Evolutionary conservation across 2,329 filamentous ascomycete genomes (phyloP).

Genomic region (Fusarium coffeatum): DNA sequence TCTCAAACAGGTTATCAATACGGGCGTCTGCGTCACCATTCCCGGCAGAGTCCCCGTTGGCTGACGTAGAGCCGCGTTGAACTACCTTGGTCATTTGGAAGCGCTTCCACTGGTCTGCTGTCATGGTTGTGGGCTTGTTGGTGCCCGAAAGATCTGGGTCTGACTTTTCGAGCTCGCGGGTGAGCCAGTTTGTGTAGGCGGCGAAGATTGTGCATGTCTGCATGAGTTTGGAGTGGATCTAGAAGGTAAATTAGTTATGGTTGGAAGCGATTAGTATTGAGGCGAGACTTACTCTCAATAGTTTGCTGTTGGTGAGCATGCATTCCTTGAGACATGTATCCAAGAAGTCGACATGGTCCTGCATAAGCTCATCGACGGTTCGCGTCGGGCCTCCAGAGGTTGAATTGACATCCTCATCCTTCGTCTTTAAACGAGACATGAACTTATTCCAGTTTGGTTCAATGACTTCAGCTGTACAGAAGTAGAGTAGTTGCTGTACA

Average conservation of each 20-base stretch:
- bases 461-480: slow-evolving; percentile 96
- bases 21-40: slow-evolving; percentile 55
- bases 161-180: slow-evolving; percentile 83
- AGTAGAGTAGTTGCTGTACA: slow-evolving; percentile 95
- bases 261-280: neutral
- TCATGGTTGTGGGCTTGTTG: slow-evolving; percentile 70
- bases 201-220: slow-evolving; percentile 96
- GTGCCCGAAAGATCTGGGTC: slow-evolving; percentile 79
- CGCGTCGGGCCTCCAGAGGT: slow-evolving; percentile 58
- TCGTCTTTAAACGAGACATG: slow-evolving; percentile 83
- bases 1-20: slow-evolving; percentile 84
- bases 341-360: slow-evolving; percentile 97
- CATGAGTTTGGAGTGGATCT: slow-evolving; percentile 98
- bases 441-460: slow-evolving; percentile 97
- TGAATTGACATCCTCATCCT: slow-evolving; percentile 56
- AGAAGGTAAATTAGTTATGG: slow-evolving; percentile 22
- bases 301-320: slow-evolving; percentile 97
- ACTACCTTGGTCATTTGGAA: slow-evolving; percentile 64
- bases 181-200: slow-evolving; percentile 86
- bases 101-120: slow-evolving; percentile 68
- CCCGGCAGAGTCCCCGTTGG: slow-evolving; percentile 50
- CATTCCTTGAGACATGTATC: slow-evolving; percentile 98
- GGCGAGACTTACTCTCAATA: slow-evolving; percentile 76
- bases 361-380: slow-evolving; percentile 98
- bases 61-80: slow-evolving; percentile 50